Evolutionary conservation across 352 stramenopile species (phyloP).

Genomic region (Globisporangium ultimum): DNA sequence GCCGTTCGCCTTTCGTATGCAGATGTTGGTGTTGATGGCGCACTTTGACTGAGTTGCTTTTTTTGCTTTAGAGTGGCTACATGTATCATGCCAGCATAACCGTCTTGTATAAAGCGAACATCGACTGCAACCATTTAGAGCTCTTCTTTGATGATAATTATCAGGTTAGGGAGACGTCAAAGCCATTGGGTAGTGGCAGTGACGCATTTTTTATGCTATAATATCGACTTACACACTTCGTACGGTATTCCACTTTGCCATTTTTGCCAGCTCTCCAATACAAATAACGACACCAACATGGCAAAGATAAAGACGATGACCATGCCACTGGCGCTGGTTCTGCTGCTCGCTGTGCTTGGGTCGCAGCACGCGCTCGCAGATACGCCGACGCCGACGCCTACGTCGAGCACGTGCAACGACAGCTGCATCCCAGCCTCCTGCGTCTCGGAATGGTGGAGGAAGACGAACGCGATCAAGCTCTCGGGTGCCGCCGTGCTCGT

Average conservation of each 20-base stretch:
- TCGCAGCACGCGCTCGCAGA: background rate
- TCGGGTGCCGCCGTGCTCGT: constrained; percentile 67
- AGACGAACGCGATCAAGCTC: constrained; percentile 31
- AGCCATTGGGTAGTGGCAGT: no score
- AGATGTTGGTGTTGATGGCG: no score
- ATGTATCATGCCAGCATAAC: no score
- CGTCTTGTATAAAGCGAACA: no score
- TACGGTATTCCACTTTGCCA: background rate
- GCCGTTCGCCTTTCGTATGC: no score
- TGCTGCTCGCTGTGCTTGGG: background rate
- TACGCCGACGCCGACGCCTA: no score
- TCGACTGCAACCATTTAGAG: no score
- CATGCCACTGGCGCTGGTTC: background rate
- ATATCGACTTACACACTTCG: background rate
- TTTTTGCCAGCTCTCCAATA: background rate
- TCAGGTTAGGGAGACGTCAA: no score
- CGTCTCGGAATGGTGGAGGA: constrained; percentile 57
- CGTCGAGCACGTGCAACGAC: constrained; percentile 17
- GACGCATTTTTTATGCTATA: no score
- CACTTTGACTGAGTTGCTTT: no score
- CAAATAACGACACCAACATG: background rate
- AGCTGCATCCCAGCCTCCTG: constrained; percentile 46
- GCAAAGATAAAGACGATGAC: background rate
- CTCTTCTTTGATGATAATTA: no score
- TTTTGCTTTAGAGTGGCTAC: no score